Conservation (phyloP, 106 monocot genomes). For the Triglochin maritima region DNA sequence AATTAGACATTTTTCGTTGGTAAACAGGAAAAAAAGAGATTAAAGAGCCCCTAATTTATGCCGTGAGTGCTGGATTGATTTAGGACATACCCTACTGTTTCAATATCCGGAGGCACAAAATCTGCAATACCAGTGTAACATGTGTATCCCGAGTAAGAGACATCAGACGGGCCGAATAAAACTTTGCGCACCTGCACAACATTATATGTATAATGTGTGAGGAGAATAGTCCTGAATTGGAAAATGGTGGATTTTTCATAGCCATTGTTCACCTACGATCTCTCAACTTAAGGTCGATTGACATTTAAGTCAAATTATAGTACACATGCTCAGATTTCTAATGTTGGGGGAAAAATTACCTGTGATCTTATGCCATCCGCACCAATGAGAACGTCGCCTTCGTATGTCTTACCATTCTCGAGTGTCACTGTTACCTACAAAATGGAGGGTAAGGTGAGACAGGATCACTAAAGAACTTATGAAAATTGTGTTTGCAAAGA, state of each 20-base stretch:
- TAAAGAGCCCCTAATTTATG: neutral
- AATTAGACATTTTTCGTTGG: neutral
- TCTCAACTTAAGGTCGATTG: too few relatives aligned
- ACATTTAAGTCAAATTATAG: too few relatives aligned
- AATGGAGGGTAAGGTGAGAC: neutral
- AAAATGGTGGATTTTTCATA: too few relatives aligned
- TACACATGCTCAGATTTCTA: too few relatives aligned
- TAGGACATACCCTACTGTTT: conserved; percentile 70
- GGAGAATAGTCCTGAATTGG: too few relatives aligned
- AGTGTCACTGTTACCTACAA: conserved; percentile 75
- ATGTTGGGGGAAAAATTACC: conserved; percentile 14
- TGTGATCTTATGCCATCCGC: conserved; percentile 98
- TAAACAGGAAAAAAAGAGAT: too few relatives aligned
- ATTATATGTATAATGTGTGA: conserved; percentile 2
- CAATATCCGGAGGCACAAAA: conserved; percentile 96
- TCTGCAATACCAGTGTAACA: conserved; percentile 99
- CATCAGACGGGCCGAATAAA: conserved; percentile 68
- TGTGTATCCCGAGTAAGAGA: conserved; percentile 86
- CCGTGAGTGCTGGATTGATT: neutral
- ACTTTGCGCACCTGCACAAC: conserved; percentile 53
- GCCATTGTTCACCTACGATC: too few relatives aligned
- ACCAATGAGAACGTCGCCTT: conserved; percentile 94
- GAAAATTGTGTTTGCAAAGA: neutral
- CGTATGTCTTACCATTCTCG: conserved; percentile 66
- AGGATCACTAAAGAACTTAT: neutral